Base-by-base conservation (phyloP, 2,329 filamentous ascomycete genomes). In the Lecanicillium sp. region DNA sequence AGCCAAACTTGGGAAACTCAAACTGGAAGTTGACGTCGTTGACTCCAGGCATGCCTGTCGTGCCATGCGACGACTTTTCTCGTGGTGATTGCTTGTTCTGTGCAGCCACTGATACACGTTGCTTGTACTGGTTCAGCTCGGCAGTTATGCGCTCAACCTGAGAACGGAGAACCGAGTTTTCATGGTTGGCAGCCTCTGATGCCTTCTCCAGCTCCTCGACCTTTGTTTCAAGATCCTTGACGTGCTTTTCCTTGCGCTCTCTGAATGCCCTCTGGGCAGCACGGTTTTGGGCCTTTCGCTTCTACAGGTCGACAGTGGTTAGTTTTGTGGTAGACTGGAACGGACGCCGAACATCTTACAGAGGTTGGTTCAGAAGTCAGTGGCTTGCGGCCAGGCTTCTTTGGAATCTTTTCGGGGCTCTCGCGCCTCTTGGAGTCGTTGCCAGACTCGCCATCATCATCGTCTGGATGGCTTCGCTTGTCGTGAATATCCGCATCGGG, bases 341-440 rank as follows among this genome's bases (percentile, higher is more conserved):
- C 13, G 22, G 9, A 37, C 13, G 8, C 14, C 17, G 8, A 44
- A 40, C 41, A 34, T 78, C 89, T 69, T 80, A 96, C 90, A 49
- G 89, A 92, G 50, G 85, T 96, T 17, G 92, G 92, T 62, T 96
- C 92, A 16, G 86, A 94, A 34, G 87, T 96, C 53, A 96, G 71
- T 15, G 90, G 92, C 70, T 98, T 98, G 46, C 92, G 79, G 36
- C 92, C 92, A 4, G 92, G 90, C 66, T 96, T 98, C 77, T 96
- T 96, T 17, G 86, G 78, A 31, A 81, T 72, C 64, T 92, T 95
- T 32, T 89, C 86, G 40, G 87, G 80, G 42, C 82, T 78, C 62
- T 94, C 88, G 43, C 85, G 78, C 47, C 87, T 77, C 68, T 89
- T 92, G 42, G 70, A 62, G 13, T 65, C 64, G 31, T 64, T 65